phyloP scores from a whole-genome alignment of 208 protist genomes.

The Trypanosomatidae sp. region DNA sequence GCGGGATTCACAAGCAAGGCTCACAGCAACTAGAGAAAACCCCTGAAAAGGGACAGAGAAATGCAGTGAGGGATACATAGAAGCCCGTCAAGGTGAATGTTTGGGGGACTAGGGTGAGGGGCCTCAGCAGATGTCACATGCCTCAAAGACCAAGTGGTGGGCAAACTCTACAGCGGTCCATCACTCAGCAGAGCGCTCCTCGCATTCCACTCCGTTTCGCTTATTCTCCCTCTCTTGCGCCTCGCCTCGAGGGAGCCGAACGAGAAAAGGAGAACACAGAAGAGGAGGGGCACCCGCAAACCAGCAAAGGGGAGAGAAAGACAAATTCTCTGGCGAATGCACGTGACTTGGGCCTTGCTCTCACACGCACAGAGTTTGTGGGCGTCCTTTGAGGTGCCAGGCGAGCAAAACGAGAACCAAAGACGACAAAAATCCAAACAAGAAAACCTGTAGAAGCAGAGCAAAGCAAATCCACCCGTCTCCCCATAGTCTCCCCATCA shows the following conservation, averaged over 20 bases:
- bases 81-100: neutral
- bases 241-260: neutral
- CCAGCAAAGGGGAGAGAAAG: slow-evolving; percentile 1
- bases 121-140: neutral
- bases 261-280: neutral
- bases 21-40: neutral
- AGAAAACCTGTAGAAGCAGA: neutral
- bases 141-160: neutral
- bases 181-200: neutral
- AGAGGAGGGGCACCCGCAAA: neutral
- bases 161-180: neutral
- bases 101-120: neutral
- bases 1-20: neutral
- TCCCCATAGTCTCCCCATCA: neutral
- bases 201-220: neutral
- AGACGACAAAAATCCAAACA: neutral
- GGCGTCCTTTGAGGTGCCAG: neutral
- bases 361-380: neutral
- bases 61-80: neutral
- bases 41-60: neutral
- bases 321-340: neutral
- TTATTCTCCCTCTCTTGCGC: neutral
- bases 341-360: neutral
- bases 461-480: neutral
- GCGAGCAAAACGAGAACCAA: neutral